These are phyloP conservation scores for Pisolithus marmoratus DNA, from an alignment of 768 basidiomycete genomes.

Conservation along the genomic window DNA sequence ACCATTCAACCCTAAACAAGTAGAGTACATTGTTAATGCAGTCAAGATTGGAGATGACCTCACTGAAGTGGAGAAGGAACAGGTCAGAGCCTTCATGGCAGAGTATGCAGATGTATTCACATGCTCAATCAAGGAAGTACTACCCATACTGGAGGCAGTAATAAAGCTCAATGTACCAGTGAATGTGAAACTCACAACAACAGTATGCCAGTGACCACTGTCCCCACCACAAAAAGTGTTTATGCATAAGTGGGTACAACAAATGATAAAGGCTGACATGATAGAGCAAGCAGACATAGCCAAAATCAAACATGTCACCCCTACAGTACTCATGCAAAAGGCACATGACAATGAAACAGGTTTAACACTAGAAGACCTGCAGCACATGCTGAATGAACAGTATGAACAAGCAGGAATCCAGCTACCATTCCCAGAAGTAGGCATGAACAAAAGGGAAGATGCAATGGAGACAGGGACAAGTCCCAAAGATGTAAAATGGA, in stretches of 20 bases:
- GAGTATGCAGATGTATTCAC: conserved; percentile 37
- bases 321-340: no score
- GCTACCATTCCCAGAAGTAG: not conserved
- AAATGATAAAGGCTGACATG: no score
- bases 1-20: conserved; percentile 7
- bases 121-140: conserved; percentile 34
- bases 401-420: not conserved
- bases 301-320: no score
- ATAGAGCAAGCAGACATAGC: no score
- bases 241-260: no score
- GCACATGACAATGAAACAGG: no score
- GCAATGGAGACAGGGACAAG: not conserved
- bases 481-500: not conserved
- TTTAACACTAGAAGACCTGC: conserved; percentile 29
- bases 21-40: conserved; percentile 11
- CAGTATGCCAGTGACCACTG: not conserved
- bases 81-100: conserved; percentile 17
- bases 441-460: not conserved
- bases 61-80: conserved; percentile 11
- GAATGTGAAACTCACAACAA: not conserved
- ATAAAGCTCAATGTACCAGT: conserved; percentile 2
- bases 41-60: conserved; percentile 30
- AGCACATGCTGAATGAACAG: conserved; percentile 24
- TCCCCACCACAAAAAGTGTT: conserved; percentile 1
- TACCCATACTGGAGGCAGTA: conserved; percentile 8